Evolutionary conservation across 2,329 filamentous ascomycete genomes (phyloP), one percentile per base, ranked within the genome.

Genomic region (Stachybotrys chartarum): DNA sequence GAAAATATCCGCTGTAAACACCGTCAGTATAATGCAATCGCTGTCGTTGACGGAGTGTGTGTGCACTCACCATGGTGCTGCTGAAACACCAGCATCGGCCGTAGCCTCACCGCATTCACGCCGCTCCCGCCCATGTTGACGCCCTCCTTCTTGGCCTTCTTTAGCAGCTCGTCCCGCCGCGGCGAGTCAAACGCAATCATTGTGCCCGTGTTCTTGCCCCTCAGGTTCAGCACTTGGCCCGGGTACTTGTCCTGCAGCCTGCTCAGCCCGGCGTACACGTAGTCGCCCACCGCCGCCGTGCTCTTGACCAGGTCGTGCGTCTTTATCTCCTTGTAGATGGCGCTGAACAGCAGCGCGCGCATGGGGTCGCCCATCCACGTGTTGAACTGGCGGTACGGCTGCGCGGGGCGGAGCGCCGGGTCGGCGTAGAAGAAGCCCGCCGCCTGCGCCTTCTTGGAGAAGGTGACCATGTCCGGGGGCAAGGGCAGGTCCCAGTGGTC

Each of bases 291-390:
- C 55, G 74, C 72, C 39, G 88, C 88, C 2, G 91, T 94, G 73
- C 90, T 79, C 66, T 82, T 76, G 42, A 96, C 90, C 16, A 96
- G 80, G 63, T 86, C 81, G 55, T 88, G 78, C 48, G 83, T 77
- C 71, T 90, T 76, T 54, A 95, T 85, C 75, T 95, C 90, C 58
- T 87, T 73, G 68, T 92, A 82, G 74, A 96, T 94, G 66, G 83
- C 86, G 60, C 87, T 83, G 85, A 93, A 95, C 61, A 96, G 80
- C 58, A 96, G 75, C 10, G 88, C 89, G 58, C 89, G 85, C 14
- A 87, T 85, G 12, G 91, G 91, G 75, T 96, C 91, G 65, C 91
- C 91, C 86, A 95, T 93, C 90, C 90, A 95, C 52, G 90, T 95
- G 80, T 96, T 96, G 81, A 96, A 96, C 74, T 96, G 91, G 59